phyloP scores from a whole-genome alignment of 805 yeast species.

The Lachancea meyersii region DNA sequence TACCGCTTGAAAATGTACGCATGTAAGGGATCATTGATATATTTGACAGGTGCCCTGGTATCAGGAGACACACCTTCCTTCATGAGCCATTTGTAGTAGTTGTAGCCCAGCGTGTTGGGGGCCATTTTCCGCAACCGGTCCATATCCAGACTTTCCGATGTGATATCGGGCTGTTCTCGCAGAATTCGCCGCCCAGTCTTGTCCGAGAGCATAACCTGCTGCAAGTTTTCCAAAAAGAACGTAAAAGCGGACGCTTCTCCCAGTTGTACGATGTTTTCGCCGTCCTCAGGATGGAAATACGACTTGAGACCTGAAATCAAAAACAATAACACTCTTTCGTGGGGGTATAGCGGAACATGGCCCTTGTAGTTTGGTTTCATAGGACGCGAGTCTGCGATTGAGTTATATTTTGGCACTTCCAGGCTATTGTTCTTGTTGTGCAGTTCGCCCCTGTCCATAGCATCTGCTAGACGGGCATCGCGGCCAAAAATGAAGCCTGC shows the following conservation, averaged over 20 bases:
- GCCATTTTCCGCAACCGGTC: constrained; percentile 56
- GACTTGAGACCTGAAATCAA: constrained; percentile 75
- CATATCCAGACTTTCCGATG: constrained; percentile 61
- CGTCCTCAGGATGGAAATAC: constrained; percentile 66
- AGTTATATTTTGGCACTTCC: constrained; percentile 34
- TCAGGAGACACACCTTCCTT: constrained; percentile 90
- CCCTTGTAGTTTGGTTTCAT: constrained; percentile 51
- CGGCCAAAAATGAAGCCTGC: constrained; percentile 32
- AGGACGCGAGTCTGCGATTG: constrained; percentile 25
- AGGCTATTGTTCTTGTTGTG: constrained; percentile 30
- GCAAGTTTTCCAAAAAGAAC: constrained; percentile 53
- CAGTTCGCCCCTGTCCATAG: constrained; percentile 40
- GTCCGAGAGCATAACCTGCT: constrained; percentile 69
- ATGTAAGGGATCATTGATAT: constrained; percentile 80
- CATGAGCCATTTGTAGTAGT: constrained; percentile 77
- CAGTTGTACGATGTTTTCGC: constrained; percentile 67
- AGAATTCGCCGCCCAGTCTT: constrained; percentile 71
- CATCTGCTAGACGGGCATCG: constrained; percentile 50
- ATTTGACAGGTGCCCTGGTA: constrained; percentile 81
- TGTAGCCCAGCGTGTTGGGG: constrained; percentile 63
- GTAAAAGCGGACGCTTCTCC: constrained; percentile 89
- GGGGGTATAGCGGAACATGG: constrained; percentile 64
- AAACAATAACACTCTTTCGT: constrained; percentile 61
- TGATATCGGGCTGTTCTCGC: constrained; percentile 76
- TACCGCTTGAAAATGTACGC: constrained; percentile 92